Evolutionary conservation across 192 early-diverging fungal species (phyloP).

Genomic region (Rhizoclosmatium sp.): DNA sequence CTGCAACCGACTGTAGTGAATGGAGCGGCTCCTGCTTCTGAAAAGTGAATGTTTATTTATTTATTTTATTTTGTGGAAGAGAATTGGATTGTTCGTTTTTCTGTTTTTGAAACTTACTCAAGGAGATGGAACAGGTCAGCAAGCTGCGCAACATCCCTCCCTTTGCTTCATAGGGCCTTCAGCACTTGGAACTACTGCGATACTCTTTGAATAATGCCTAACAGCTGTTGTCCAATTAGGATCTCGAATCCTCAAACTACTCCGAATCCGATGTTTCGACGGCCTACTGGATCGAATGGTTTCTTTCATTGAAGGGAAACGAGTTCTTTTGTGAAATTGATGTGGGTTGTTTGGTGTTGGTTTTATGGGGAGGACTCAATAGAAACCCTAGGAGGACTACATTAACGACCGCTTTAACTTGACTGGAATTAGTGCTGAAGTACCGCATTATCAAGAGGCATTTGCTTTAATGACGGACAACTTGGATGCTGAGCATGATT

Average conservation of each 20-base stretch:
- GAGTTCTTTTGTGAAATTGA: slow-evolving; percentile 99
- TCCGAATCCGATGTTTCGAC: slow-evolving; percentile 52
- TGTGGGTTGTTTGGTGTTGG: slow-evolving; percentile 49
- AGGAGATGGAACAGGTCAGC: no score
- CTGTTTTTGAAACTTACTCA: not conserved
- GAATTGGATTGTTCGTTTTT: not conserved
- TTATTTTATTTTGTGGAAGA: no score
- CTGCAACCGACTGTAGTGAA: slow-evolving; percentile 37
- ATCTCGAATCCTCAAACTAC: slow-evolving; percentile 20
- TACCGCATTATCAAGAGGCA: slow-evolving; percentile 89
- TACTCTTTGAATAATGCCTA: no score
- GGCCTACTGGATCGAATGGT: slow-evolving; percentile 92
- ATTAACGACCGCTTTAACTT: slow-evolving; percentile 97
- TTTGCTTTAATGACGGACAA: slow-evolving; percentile 93
- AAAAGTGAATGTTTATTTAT: not conserved
- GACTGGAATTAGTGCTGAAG: slow-evolving; percentile 90
- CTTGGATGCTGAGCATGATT: slow-evolving; percentile 67
- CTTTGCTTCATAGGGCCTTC: no score
- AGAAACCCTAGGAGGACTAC: slow-evolving; percentile 65
- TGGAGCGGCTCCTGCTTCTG: not conserved
- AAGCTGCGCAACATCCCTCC: no score
- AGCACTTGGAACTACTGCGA: no score
- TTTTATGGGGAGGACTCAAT: not conserved
- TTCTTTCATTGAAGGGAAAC: slow-evolving; percentile 88
- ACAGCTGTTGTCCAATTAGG: not conserved